Base-by-base conservation (phyloP, 75 land plant species). In the Cupressus sempervirens region DNA sequence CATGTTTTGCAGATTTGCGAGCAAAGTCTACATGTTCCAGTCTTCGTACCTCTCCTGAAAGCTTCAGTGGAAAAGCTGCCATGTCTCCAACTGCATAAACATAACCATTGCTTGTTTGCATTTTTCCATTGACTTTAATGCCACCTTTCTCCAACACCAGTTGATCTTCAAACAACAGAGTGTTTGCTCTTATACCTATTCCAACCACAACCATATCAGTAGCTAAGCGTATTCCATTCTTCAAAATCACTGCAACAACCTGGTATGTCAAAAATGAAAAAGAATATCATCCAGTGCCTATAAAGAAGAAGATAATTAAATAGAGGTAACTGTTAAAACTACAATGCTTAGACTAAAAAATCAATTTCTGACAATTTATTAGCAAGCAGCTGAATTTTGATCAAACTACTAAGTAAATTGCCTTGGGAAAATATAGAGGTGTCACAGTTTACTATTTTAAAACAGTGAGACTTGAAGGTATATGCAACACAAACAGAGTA, bases 21-120 rank as follows among this genome's bases (percentile, higher is more conserved):
- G 97, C 97, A 53, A 92, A 91, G 84, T 97, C 99, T 15, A 97
- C 99, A 89, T 95, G 99, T 84, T 97, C 99, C 46, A 97, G 92
- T 72, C 96, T 91, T 0, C 98, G 89, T 50, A 85, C 87, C 83
- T 91, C 91, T 40, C 96, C 92, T 82, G 90, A 93, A 23, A 94
- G 86, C 62, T 94, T 95, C 74, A 97, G 86, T 2, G 98, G 99
- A 82, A 97, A 97, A 23, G 99, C 83, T 34, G 95, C 96, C 15
- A 97, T 94, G 84, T 97, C 99, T 15, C 99, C 99, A 10, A 95
- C 94, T 52, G 96, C 99, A 88, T 97, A 97, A 10, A 94, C 94
- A 73, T 93, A 92, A 82, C 76, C 81, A 83, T 93, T 92, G 89
- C 97, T 97, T 15, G 97, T 91, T 85, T 93, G 95, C 91, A 97